Conservation (phyloP, 306 rosid species). For the Urtica urens region DNA sequence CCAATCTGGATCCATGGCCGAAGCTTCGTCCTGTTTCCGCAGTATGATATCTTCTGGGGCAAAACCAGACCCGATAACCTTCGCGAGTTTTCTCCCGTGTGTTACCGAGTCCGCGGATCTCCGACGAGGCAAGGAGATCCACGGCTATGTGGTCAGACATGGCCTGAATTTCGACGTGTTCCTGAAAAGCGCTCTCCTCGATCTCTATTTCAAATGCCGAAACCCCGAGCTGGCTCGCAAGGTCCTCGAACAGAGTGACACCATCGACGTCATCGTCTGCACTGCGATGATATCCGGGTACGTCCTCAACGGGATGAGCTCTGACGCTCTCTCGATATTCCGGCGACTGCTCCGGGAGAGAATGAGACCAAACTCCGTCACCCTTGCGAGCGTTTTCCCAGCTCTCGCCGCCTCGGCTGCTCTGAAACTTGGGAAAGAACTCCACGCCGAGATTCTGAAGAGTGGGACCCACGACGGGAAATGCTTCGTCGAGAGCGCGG, state of each 20-base stretch:
- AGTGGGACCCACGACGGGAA: background rate
- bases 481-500: background rate
- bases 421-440: constrained; percentile 1
- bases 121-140: constrained; percentile 16
- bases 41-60: constrained; percentile 12
- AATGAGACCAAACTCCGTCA: constrained; percentile 1
- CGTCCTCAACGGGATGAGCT: constrained; percentile 2
- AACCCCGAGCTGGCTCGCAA: constrained; percentile 1
- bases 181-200: constrained; percentile 13
- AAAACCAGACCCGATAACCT: constrained; percentile 13
- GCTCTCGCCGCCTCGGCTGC: background rate
- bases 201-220: constrained; percentile 18
- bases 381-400: background rate
- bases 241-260: constrained; percentile 5
- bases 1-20: constrained; percentile 17
- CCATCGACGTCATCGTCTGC: constrained; percentile 2
- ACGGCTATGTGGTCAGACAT: constrained; percentile 13
- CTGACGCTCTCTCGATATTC: background rate
- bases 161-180: constrained; percentile 11
- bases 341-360: background rate
- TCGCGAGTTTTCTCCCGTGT: constrained; percentile 17
- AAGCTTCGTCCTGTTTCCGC: constrained; percentile 12
- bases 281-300: constrained; percentile 5
- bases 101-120: constrained; percentile 5
- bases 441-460: background rate